Evolutionary conservation across 352 stramenopile species (phyloP).

Genomic region (Phytophthora syringae): DNA sequence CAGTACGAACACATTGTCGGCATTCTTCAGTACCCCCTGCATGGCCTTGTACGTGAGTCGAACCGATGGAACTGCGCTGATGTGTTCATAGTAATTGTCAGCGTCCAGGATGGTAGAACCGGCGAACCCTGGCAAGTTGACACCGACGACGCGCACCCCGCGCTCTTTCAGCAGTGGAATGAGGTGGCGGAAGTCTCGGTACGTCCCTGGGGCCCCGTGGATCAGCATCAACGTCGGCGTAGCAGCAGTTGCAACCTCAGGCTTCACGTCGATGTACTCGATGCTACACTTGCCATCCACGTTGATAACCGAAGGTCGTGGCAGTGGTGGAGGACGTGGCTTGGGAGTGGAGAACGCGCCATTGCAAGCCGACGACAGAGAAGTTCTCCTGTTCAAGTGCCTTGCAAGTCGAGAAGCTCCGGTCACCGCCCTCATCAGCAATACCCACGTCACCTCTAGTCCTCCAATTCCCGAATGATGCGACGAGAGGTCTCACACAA

Average conservation of each 20-base stretch:
- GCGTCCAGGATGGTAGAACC: slow-evolving; percentile 48
- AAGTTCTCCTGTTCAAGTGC: not conserved
- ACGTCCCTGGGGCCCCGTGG: slow-evolving; percentile 69
- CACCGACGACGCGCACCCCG: slow-evolving; percentile 53
- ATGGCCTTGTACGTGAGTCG: slow-evolving; percentile 53
- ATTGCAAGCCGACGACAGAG: too few species aligned
- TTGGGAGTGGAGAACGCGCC: slow-evolving; percentile 19
- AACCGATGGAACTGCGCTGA: slow-evolving; percentile 43
- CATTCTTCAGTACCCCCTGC: slow-evolving; percentile 33
- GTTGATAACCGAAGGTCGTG: slow-evolving; percentile 30
- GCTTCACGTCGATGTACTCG: slow-evolving; percentile 49
- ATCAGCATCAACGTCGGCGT: slow-evolving; percentile 62
- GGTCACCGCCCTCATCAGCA: slow-evolving; percentile 20
- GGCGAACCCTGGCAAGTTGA: slow-evolving; percentile 73
- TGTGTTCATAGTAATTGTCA: slow-evolving; percentile 48
- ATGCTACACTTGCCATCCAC: slow-evolving; percentile 53
- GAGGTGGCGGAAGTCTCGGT: slow-evolving; percentile 69
- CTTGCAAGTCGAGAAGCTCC: slow-evolving; percentile 12
- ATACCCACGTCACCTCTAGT: not conserved
- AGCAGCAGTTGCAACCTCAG: slow-evolving; percentile 1
- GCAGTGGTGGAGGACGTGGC: slow-evolving; percentile 30
- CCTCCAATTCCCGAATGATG: slow-evolving; percentile 19
- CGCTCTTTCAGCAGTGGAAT: slow-evolving; percentile 53
- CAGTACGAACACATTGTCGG: slow-evolving; percentile 56
- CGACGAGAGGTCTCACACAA: too few species aligned